phyloP scores from a whole-genome alignment of 345 rosid genomes.

The Acer saccharum region DNA sequence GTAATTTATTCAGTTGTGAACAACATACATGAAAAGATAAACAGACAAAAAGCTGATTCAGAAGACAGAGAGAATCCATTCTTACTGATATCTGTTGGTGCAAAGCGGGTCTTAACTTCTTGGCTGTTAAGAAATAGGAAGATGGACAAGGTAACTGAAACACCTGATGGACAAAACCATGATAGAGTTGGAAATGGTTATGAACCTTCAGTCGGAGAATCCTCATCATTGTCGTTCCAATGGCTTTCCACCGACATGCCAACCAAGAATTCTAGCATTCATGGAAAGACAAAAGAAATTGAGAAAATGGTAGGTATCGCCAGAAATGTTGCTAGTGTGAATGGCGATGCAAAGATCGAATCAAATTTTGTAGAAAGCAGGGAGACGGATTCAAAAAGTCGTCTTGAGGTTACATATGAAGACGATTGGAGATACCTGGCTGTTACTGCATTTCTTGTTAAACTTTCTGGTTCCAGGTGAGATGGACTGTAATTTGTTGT shows the following conservation, averaged over 20 bases:
- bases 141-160: constrained; percentile 32
- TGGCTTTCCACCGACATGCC: constrained; percentile 99
- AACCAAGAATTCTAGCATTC: constrained; percentile 47
- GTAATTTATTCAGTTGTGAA: constrained; percentile 37
- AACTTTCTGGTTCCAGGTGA: constrained; percentile 72
- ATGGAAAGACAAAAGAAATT: constrained; percentile 32
- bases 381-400: constrained; percentile 27
- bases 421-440: constrained; percentile 98
- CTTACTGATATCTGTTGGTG: constrained; percentile 88
- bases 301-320: constrained; percentile 26
- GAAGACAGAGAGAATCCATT: constrained; percentile 45
- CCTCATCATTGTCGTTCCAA: constrained; percentile 76
- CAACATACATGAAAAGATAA: constrained; percentile 24
- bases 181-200: constrained; percentile 26
- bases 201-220: constrained; percentile 24
- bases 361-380: constrained; percentile 21
- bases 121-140: constrained; percentile 69
- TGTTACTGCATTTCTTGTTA: constrained; percentile 89
- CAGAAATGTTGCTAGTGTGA: constrained; percentile 24
- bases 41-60: constrained; percentile 21
- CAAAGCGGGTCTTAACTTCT: constrained; percentile 86
- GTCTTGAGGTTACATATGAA: constrained; percentile 49
- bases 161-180: constrained; percentile 16
- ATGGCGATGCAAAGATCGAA: constrained; percentile 26
- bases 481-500: constrained; percentile 15